phyloP scores from a whole-genome alignment of 768 basidiomycete genomes.

The Naematelia encephala region DNA sequence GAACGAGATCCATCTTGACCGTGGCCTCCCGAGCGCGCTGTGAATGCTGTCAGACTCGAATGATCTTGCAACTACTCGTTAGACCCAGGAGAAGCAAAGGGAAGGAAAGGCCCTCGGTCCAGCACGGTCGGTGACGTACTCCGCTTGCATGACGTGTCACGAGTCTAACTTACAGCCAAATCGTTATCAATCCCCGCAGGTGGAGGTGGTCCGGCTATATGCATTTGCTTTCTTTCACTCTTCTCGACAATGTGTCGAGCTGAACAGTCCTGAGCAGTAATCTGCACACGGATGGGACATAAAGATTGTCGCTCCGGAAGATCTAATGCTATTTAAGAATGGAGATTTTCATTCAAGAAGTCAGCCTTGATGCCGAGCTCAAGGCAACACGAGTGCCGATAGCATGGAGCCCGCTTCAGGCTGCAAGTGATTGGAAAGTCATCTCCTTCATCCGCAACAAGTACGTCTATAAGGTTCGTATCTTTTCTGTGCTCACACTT shows the following conservation, averaged over 20 bases:
- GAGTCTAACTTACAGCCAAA: neutral
- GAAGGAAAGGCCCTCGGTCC: too few relatives aligned
- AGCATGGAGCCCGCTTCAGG: neutral
- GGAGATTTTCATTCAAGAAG: neutral
- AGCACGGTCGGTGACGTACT: neutral
- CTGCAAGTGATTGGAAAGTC: neutral
- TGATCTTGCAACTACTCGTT: too few relatives aligned
- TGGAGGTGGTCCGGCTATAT: neutral
- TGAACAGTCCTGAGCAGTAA: too few relatives aligned
- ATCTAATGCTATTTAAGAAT: too few relatives aligned
- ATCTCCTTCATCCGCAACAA: conserved; percentile 8
- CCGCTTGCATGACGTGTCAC: neutral
- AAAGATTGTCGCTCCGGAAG: too few relatives aligned
- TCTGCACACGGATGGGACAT: too few relatives aligned
- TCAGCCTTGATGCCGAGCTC: neutral
- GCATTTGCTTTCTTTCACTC: too few relatives aligned
- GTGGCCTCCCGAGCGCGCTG: neutral
- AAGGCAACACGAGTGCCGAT: neutral
- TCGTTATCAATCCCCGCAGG: too few relatives aligned
- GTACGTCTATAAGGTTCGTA: neutral
- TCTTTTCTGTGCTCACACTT: neutral
- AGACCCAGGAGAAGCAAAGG: too few relatives aligned
- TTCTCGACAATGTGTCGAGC: too few relatives aligned
- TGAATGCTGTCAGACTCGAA: too few relatives aligned
- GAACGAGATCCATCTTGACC: conserved; percentile 33